Evolutionary conservation across 352 stramenopile species (phyloP).

Genomic region (Globisporangium irregulare): DNA sequence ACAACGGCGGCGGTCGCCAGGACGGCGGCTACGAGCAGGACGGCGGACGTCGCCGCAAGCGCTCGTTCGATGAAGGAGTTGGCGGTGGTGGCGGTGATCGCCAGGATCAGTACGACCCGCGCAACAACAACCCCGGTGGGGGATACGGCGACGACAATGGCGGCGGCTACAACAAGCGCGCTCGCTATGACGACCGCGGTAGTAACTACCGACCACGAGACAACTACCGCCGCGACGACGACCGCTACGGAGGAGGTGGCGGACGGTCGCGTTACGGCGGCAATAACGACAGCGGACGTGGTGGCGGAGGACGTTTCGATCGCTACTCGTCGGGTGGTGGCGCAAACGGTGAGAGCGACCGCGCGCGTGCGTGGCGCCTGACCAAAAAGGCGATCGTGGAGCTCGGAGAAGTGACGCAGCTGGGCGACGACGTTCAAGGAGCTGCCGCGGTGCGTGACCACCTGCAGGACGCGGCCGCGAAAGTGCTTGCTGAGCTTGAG

Average conservation of each 20-base stretch:
- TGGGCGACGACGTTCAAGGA: constrained; percentile 31
- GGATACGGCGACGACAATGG: constrained; percentile 46
- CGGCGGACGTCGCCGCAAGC: constrained; percentile 42
- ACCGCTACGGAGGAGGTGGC: constrained; percentile 30
- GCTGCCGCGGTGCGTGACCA: constrained; percentile 39
- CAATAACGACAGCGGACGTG: constrained; percentile 6
- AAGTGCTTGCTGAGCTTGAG: constrained; percentile 56
- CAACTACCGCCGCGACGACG: constrained; percentile 26
- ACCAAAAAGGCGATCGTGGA: constrained; percentile 75
- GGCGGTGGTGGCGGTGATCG: constrained; percentile 12
- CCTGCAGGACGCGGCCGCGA: constrained; percentile 32
- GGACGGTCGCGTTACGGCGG: constrained; percentile 28
- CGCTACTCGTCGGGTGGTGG: constrained; percentile 19
- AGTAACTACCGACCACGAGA: constrained; percentile 25
- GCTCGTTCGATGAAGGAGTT: constrained; percentile 52
- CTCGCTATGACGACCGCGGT: constrained; percentile 42
- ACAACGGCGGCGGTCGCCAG: constrained; percentile 17
- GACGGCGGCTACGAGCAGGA: constrained; percentile 22
- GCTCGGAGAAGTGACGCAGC: constrained; percentile 41
- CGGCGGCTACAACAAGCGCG: constrained; percentile 51
- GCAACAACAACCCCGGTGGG: constrained; percentile 19
- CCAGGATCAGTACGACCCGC: constrained; percentile 17
- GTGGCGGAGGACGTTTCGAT: constrained; percentile 24
- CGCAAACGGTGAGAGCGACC: constrained; percentile 49
- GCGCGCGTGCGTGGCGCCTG: constrained; percentile 63